Evolutionary conservation across 371 early-diverging fungal species (phyloP), one percentile per base, ranked within the genome.

Genomic region (Sporodiniella umbellata): DNA sequence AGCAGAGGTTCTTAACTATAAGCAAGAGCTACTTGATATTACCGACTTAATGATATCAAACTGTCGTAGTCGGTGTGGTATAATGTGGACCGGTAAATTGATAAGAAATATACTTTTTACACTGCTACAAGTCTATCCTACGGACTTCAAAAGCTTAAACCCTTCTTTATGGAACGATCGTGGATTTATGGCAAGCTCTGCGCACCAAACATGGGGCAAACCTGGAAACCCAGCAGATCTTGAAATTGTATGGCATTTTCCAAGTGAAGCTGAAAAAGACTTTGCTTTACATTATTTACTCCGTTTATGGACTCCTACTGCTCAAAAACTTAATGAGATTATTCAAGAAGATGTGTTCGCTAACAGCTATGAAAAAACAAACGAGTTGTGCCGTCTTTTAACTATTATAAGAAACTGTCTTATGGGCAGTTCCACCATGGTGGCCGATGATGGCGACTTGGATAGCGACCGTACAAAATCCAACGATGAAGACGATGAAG

Each of bases 161-260:
- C 58, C 68, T 0, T 55, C 61, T 0, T 58, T 68, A 28, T 89
- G 89, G 90, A 62, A 78, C 22, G 70, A 81, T 35, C 60, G 67
- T 47, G 75, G 78, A 8, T 62, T 48, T 22, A 62, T 62, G 62
- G 24, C 75, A 58, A 55, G 65, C 10, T 68, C 78, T 23, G 83
- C 84, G n/a, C 86, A 91, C 54, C 59, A 78, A 55, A 60, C 82
- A 10, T 94, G 95, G 95, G 93, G 93, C 2, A 60, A 78, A 22
- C 68, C 79, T 2, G 68, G 70, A 0, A 68, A 83, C 45, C 73
- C 82, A 1, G 63, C 77, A 1, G 60, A 78, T 38, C 54, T 90
- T 12, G 45, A 68, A 11, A 53, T 90, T 15, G 55, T 79, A 39
- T 95, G 95, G 95, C 93, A 93, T 55, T 58, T 75, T 8, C 92